A percentile compares a stretch with the other conserved stretches of the same genome.
phyloP scores from a whole-genome alignment of 495 filamentous ascomycete genomes.

The Penicillium psychrofluorescens region DNA sequence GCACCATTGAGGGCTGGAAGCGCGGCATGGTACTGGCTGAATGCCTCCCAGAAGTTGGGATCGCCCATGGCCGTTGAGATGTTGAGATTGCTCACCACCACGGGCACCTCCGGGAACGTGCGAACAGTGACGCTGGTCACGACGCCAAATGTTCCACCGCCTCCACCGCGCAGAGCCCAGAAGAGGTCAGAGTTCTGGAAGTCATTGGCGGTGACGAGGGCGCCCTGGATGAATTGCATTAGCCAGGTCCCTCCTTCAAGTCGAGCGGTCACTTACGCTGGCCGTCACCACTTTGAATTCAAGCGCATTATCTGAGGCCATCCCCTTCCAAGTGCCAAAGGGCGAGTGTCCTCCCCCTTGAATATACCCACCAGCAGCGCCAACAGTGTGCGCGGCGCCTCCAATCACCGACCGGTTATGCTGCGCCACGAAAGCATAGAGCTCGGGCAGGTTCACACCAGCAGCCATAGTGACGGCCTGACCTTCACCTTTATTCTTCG shows the following conservation, averaged over 20 bases:
- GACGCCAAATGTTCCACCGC: slow-evolving; percentile 43
- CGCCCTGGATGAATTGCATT: slow-evolving; percentile 6
- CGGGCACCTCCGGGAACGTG: slow-evolving; percentile 25
- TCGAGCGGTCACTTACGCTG: slow-evolving; percentile 18
- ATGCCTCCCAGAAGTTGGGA: slow-evolving; percentile 24
- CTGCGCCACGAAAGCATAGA: slow-evolving; percentile 32
- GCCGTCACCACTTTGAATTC: slow-evolving; percentile 31
- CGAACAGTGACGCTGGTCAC: slow-evolving; percentile 40
- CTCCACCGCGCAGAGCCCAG: slow-evolving; percentile 43
- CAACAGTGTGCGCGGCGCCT: slow-evolving; percentile 18
- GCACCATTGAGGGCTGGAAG: slow-evolving; percentile 25
- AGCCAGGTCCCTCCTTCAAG: neutral
- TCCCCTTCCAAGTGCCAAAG: slow-evolving; percentile 25
- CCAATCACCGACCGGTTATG: slow-evolving; percentile 7
- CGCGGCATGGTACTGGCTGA: slow-evolving; percentile 22
- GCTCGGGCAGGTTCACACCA: slow-evolving; percentile 42
- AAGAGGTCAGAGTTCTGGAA: slow-evolving; percentile 50
- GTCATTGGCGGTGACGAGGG: slow-evolving; percentile 32
- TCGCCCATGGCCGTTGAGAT: slow-evolving; percentile 13
- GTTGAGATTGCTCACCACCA: slow-evolving; percentile 30
- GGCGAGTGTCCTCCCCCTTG: slow-evolving; percentile 52
- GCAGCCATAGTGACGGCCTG: slow-evolving; percentile 46
- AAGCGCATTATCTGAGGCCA: slow-evolving; percentile 31
- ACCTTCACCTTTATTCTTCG: slow-evolving; percentile 14
- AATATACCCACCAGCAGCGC: slow-evolving; percentile 40